phyloP scores from a whole-genome alignment of 1,284 basidiomycete species.

The Ceratobasidium sp. region DNA sequence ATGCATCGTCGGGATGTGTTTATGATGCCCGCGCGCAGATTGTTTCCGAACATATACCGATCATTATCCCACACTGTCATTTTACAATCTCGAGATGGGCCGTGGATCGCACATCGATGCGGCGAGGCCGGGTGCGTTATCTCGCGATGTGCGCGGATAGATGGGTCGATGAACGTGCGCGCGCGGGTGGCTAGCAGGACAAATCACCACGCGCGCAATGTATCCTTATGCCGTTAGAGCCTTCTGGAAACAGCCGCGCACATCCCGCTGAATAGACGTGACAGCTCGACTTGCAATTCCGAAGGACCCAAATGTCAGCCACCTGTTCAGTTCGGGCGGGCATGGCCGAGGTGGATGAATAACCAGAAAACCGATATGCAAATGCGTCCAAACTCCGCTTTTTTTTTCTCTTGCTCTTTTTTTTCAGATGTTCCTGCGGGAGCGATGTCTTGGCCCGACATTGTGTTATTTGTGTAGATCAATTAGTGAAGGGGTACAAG shows the following conservation, averaged over 20 bases:
- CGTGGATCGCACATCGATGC: neutral
- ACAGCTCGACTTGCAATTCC: neutral
- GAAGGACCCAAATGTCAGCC: neutral
- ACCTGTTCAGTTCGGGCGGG: too few relatives aligned
- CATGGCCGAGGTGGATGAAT: too few relatives aligned
- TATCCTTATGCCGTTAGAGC: neutral
- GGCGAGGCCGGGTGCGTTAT: neutral
- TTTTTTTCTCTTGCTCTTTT: too few relatives aligned
- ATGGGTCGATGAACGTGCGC: too few relatives aligned
- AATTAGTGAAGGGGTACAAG: neutral
- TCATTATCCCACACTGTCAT: neutral
- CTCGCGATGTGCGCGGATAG: neutral
- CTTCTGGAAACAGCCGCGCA: neutral
- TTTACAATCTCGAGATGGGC: neutral
- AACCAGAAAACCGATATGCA: too few relatives aligned
- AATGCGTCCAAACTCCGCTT: too few relatives aligned
- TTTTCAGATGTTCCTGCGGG: too few relatives aligned
- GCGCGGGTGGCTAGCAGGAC: slow-evolving; percentile 1
- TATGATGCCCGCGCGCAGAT: neutral
- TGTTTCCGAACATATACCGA: neutral
- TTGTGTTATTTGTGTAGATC: too few relatives aligned
- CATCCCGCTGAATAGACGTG: neutral
- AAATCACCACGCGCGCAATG: neutral
- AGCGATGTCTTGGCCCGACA: too few relatives aligned
- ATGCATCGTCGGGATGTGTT: neutral